Evolutionary conservation across 140 eudicot genomes (phyloP).

Genomic region (Stevia rebaudiana): DNA sequence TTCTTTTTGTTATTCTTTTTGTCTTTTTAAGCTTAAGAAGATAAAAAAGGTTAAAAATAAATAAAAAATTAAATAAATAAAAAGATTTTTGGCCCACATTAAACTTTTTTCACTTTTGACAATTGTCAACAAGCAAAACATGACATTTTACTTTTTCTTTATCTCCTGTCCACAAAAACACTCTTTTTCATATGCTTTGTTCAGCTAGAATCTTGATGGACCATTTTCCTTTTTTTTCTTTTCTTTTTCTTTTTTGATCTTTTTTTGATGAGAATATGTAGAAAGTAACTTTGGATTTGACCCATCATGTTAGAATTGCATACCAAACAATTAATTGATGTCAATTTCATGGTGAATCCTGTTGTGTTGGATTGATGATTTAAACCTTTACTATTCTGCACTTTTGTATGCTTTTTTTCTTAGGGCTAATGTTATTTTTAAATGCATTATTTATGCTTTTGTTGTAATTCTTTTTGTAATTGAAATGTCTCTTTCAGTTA

Average conservation of each 20-base stretch:
- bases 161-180: conserved; percentile 22
- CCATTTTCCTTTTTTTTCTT: conserved; percentile 15
- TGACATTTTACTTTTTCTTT: conserved; percentile 29
- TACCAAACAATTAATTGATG: conserved; percentile 21
- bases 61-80: conserved; percentile 15
- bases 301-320: conserved; percentile 28
- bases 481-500: conserved; percentile 19
- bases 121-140: conserved; percentile 43
- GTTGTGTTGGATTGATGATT: conserved; percentile 18
- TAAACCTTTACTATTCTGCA: conserved; percentile 16
- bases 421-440: background rate
- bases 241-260: background rate
- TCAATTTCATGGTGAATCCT: conserved; percentile 24
- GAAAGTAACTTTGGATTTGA: conserved; percentile 41
- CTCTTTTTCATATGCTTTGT: conserved; percentile 34
- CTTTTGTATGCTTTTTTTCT: conserved; percentile 13
- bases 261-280: conserved; percentile 22
- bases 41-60: background rate
- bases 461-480: conserved; percentile 15
- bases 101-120: conserved; percentile 11
- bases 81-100: conserved; percentile 28
- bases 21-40: conserved; percentile 22
- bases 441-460: background rate
- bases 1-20: conserved; percentile 8
- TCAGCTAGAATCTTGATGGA: conserved; percentile 36